phyloP scores from a whole-genome alignment of 2,329 filamentous ascomycete genomes.

The Epichloe gansuensis region DNA sequence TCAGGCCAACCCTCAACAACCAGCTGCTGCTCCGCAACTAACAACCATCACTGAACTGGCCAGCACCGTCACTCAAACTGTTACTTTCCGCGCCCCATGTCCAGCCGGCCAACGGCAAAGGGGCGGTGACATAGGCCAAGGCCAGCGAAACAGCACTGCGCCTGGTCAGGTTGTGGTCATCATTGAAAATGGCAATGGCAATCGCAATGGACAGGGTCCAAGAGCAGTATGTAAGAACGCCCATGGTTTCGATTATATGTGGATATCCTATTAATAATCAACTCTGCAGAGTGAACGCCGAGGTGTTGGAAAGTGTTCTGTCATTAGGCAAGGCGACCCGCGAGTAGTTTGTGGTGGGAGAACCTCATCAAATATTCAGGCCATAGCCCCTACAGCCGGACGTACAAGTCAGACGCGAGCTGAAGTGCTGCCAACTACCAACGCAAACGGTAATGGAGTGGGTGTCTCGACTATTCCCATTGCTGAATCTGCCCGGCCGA shows the following conservation, averaged over 20 bases:
- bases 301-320: background rate
- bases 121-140: background rate
- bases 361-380: background rate
- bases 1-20: background rate
- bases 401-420: background rate
- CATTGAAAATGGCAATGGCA: background rate
- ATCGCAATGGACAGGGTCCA: background rate
- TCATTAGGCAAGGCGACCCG: background rate
- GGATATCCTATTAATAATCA: background rate
- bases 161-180: background rate
- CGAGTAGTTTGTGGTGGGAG: background rate
- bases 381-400: background rate
- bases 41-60: too few species aligned
- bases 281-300: background rate
- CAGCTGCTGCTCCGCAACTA: background rate
- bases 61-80: too few species aligned
- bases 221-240: background rate
- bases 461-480: slow-evolving; percentile 21
- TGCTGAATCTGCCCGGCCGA: slow-evolving; percentile 13
- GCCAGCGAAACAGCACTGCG: background rate
- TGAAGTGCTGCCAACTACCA: slow-evolving; percentile 3
- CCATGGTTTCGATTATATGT: background rate
- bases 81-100: too few species aligned
- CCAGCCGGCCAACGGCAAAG: too few species aligned
- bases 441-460: slow-evolving; percentile 13